Conservation (phyloP, 169 alveolate genomes). For the Plasmodium berghei region DNA sequence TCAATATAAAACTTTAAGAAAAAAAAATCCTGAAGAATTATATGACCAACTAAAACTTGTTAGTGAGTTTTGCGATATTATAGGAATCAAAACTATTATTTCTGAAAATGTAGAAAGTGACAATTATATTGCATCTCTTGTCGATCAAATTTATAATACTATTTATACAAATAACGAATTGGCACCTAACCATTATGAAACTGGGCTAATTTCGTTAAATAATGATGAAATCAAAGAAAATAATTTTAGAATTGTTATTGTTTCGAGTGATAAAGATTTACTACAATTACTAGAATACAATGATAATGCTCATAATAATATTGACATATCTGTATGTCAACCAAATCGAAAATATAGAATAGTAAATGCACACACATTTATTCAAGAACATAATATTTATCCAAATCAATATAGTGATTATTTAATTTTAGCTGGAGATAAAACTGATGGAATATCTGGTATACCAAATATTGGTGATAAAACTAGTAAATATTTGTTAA, state of each 20-base stretch:
- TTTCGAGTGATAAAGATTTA: constrained; percentile 86
- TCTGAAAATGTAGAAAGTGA: constrained; percentile 83
- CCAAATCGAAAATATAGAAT: constrained; percentile 84
- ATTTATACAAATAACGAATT: neutral
- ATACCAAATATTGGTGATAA: constrained; percentile 86
- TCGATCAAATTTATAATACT: constrained; percentile 75
- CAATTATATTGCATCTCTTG: constrained; percentile 81
- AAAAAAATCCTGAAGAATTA: constrained; percentile 79
- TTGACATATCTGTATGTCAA: constrained; percentile 80
- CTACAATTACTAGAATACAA: constrained; percentile 79
- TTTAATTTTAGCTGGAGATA: constrained; percentile 84
- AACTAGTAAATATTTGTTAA: constrained; percentile 82
- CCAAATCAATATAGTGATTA: constrained; percentile 79
- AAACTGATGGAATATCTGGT: constrained; percentile 85
- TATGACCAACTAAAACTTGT: constrained; percentile 83
- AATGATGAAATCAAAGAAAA: constrained; percentile 4
- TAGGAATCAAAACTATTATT: constrained; percentile 83
- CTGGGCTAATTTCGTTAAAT: neutral
- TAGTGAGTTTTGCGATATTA: constrained; percentile 81
- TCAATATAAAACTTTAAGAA: constrained; percentile 81
- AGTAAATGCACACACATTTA: constrained; percentile 79
- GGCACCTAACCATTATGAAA: neutral
- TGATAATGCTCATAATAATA: constrained; percentile 76
- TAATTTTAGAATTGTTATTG: constrained; percentile 77
- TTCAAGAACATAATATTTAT: constrained; percentile 79